Percentiles rank a stretch among this genome's conserved stretches.
phyloP scores from a whole-genome alignment of 805 yeast genomes.

The Cyberlindnera bimundalis region DNA sequence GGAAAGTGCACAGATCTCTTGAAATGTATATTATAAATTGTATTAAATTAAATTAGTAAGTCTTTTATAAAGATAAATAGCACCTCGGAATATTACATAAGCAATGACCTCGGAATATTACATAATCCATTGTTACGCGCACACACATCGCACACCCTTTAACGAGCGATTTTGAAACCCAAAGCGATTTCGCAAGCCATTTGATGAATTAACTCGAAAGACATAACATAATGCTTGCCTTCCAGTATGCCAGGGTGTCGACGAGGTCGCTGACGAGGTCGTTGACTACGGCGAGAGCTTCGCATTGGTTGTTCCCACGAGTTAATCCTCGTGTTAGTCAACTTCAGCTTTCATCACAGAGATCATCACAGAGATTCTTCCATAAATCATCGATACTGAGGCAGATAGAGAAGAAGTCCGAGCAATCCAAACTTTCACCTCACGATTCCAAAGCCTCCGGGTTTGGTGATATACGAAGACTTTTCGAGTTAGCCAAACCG shows the following conservation, averaged over 20 bases:
- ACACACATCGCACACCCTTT: too few species aligned
- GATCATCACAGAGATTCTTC: neutral
- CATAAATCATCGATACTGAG: neutral
- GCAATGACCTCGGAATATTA: too few species aligned
- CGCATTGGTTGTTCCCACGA: neutral
- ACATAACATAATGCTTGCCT: neutral
- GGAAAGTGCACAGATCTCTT: slow-evolving; percentile 3
- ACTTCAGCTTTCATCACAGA: too few species aligned
- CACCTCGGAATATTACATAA: too few species aligned
- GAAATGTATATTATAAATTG: too few species aligned
- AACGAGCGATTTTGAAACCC: too few species aligned
- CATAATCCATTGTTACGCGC: too few species aligned
- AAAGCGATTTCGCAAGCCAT: too few species aligned
- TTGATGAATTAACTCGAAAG: too few species aligned
- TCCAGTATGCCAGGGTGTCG: neutral
- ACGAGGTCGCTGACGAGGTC: neutral
- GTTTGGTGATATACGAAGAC: slow-evolving; percentile 35
- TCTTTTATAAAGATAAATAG: too few species aligned
- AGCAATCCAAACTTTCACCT: slow-evolving; percentile 25
- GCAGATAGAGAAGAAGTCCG: neutral
- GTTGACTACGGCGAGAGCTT: neutral
- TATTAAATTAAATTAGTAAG: too few species aligned
- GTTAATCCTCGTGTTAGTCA: too few species aligned
- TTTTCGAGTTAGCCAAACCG: slow-evolving; percentile 53
- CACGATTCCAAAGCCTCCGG: slow-evolving; percentile 35